Percentiles rank a stretch among this genome's conserved stretches.
Evolutionary conservation across 2,329 filamentous ascomycete species (phyloP).

Genomic region (Arthrobotrys sinensis): DNA sequence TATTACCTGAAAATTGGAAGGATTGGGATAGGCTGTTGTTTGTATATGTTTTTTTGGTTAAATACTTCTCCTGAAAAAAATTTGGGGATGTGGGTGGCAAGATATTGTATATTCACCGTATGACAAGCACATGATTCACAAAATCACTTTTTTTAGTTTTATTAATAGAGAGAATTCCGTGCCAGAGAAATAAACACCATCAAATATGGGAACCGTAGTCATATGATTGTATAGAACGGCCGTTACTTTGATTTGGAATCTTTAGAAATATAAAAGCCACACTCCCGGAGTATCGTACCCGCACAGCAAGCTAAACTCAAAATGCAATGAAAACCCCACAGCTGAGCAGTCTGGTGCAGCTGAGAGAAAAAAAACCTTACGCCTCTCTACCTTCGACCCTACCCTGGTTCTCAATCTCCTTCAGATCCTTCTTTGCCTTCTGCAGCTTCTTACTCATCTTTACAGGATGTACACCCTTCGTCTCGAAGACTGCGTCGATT

Average conservation of each 20-base stretch:
- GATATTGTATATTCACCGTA: constrained; percentile 29
- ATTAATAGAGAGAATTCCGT: constrained; percentile 2
- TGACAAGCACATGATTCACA: constrained; percentile 1
- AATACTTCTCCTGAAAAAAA: not conserved
- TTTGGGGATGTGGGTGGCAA: constrained; percentile 11
- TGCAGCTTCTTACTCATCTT: constrained; percentile 69
- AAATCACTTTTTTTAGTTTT: not conserved
- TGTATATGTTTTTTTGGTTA: constrained; percentile 15
- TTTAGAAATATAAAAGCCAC: constrained; percentile 21
- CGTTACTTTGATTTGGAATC: constrained; percentile 19
- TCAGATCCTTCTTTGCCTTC: constrained; percentile 67
- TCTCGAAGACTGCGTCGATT: constrained; percentile 75
- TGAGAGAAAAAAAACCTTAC: not conserved
- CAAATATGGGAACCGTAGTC: not conserved
- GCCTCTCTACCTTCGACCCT: constrained; percentile 34
- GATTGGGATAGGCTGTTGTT: constrained; percentile 18
- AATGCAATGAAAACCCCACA: constrained; percentile 1
- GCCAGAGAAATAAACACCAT: not conserved
- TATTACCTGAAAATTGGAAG: constrained; percentile 28
- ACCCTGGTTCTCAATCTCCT: constrained; percentile 53
- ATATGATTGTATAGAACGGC: constrained; percentile 4
- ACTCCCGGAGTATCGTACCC: not conserved
- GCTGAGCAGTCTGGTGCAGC: not conserved
- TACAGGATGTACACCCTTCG: constrained; percentile 68
- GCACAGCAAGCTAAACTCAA: constrained; percentile 11